Percentiles rank a stretch among this genome's conserved stretches.
Conservation (phyloP, 768 basidiomycete species). For the Suillus fuscotomentosus region DNA sequence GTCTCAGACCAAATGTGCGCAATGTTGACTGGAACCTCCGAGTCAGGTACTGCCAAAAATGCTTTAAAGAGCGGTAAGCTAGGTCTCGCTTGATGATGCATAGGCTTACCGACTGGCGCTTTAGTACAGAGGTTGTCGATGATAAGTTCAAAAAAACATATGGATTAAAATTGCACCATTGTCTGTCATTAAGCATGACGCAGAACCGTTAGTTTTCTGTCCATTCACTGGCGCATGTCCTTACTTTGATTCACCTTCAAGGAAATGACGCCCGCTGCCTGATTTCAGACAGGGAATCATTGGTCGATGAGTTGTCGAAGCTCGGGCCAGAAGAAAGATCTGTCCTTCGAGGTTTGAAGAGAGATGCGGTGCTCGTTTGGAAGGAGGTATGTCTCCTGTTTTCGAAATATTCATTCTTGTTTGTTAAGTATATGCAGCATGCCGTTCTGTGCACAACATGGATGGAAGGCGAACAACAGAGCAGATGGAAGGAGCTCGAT, state of each 20-base stretch:
- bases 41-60: slow-evolving; percentile 8
- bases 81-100: neutral
- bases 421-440: neutral
- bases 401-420: neutral
- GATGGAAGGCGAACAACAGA: slow-evolving; percentile 14
- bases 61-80: neutral
- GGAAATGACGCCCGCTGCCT: neutral
- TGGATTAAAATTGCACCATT: neutral
- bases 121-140: neutral
- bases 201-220: neutral
- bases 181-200: neutral
- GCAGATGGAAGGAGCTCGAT: slow-evolving; percentile 34
- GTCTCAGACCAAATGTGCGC: slow-evolving; percentile 5
- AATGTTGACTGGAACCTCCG: slow-evolving; percentile 6
- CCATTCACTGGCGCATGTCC: neutral
- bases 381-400: neutral
- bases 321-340: neutral
- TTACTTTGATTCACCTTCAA: neutral
- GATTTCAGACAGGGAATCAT: neutral
- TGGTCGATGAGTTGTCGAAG: neutral
- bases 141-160: neutral
- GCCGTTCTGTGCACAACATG: neutral
- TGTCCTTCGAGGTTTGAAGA: neutral
- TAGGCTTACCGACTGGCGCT: neutral
- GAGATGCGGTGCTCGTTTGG: neutral